Evolutionary conservation across 345 rosid genomes (phyloP), one percentile per base, ranked within the genome.

Genomic region (Linum trigynum): DNA sequence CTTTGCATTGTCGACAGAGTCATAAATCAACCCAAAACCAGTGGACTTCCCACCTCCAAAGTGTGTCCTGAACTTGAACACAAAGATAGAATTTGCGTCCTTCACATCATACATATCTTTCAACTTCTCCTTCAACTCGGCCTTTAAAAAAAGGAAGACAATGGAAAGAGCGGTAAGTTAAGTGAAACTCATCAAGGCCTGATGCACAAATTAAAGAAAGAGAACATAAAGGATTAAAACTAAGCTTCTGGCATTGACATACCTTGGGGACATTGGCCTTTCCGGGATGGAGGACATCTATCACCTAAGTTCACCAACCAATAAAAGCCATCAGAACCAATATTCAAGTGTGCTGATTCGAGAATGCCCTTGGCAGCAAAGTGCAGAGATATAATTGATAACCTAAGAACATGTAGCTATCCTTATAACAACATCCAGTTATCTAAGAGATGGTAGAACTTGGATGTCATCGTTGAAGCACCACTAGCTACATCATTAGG

Each of bases 1-100:
- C 88, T 94, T 91, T 0, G 99, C 99, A 62, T 72, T 86, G 66
- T 91, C 97, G n/a, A 91, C 92, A 10, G 83, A 65, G 56, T 94
- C 99, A 39, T 94, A 94, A 45, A 91, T 94, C 83, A 94, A 78
- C 41, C 97, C 99, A 71, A 94, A 94, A 0, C 99, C 99, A 0
- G 97, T 88, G 10, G 99, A 94, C 76, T 94, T 94, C 32, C 99
- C 99, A 68, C 99, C 99, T 65, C 99, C 99, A 78, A 94, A 91
- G 63, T 87, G 91, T 43, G 99, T 94, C 71, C 96, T 78, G 79
- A 94, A 94, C 83, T 94, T 88, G 79, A 91, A 94, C n/a, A 91
- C 97, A 67, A 94, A 94, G 75, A 94, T 94, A 0, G 97, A 75
- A 59, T 91, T 91, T 3, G 91, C 80, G 78, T 91, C 97, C 74